Evolutionary conservation across 2,329 filamentous ascomycete species (phyloP), one percentile per base, ranked within the genome.

Genomic region (Penicillium sp.): DNA sequence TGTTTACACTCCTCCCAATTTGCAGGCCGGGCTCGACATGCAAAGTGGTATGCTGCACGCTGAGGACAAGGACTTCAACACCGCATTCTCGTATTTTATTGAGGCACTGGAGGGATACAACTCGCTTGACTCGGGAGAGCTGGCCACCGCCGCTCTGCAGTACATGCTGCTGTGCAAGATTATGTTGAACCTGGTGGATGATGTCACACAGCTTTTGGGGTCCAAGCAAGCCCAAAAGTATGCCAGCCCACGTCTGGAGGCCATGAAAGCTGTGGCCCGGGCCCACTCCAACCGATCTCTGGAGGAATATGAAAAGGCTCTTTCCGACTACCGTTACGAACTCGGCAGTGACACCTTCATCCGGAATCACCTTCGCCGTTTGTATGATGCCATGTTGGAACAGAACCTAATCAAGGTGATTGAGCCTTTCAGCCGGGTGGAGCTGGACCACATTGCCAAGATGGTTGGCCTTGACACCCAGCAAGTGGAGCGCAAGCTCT

Each of bases 111-210:
- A 99, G 74, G 95, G 95, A 59, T 99, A 98, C 78, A 91, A 95
- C 78, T 88, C 89, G 47, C 92, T 96, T 75, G 95, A 99, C 66
- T 92, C 96, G 73, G 81, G 87, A 39, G 80, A 84, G 63, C 92
- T 93, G 78, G 95, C 96, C n/a, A 96, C 93, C n/a, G 91, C 93
- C 13, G 92, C 95, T 11, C 82, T 99, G 64, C 95, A 99, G 81
- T 99, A 99, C 83, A 99, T 99, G 95, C 86, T 99, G 54, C 87
- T 99, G 35, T 98, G 95, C 87, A 99, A 99, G 82, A 95, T 99
- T 76, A 99, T 99, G 96, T 84, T 99, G 67, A 99, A 99, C 79
- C 84, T 96, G 42, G 91, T 87, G 65, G 93, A 98, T 81, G 96
- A 99, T 76, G 93, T 99, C 75, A 96, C 93, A 79, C 87, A 90